Percentiles rank a stretch among this genome's conserved stretches.
These are phyloP conservation scores for Orobanche coerulescens DNA, from an alignment of 257 asterid species.

Conservation along the genomic window DNA sequence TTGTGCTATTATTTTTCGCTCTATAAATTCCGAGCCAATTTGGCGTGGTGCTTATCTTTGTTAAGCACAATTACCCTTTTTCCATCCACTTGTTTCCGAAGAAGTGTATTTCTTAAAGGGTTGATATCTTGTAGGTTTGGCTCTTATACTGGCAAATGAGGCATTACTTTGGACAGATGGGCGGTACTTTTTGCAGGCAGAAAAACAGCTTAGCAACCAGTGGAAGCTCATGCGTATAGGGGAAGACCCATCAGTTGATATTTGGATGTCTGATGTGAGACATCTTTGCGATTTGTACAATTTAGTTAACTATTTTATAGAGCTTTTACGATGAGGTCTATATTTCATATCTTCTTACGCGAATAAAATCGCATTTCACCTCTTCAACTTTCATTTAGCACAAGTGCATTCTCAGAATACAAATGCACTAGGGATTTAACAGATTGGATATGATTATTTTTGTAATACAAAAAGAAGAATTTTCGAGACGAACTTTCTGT, in stretches of 20 bases:
- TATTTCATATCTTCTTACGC: background rate
- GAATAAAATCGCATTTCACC: background rate
- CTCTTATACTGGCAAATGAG: slow-evolving; percentile 66
- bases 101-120: background rate
- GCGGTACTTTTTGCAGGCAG: slow-evolving; percentile 88
- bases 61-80: background rate
- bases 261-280: slow-evolving; percentile 92
- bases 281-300: background rate
- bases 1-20: slow-evolving; percentile 2
- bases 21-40: background rate
- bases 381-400: background rate
- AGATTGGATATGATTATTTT: background rate
- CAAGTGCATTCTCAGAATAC: background rate
- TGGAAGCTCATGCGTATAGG: slow-evolving; percentile 98
- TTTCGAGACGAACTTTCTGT: background rate
- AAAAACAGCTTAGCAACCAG: slow-evolving; percentile 61
- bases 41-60: slow-evolving; percentile 1
- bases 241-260: slow-evolving; percentile 71
- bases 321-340: background rate
- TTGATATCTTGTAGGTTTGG: slow-evolving; percentile 55
- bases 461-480: background rate
- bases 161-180: slow-evolving; percentile 97
- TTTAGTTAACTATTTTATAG: background rate
- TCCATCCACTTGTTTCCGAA: background rate
- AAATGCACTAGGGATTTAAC: background rate